Conservation (phyloP, 2,329 filamentous ascomycete species). For the Colletotrichum sp. region DNA sequence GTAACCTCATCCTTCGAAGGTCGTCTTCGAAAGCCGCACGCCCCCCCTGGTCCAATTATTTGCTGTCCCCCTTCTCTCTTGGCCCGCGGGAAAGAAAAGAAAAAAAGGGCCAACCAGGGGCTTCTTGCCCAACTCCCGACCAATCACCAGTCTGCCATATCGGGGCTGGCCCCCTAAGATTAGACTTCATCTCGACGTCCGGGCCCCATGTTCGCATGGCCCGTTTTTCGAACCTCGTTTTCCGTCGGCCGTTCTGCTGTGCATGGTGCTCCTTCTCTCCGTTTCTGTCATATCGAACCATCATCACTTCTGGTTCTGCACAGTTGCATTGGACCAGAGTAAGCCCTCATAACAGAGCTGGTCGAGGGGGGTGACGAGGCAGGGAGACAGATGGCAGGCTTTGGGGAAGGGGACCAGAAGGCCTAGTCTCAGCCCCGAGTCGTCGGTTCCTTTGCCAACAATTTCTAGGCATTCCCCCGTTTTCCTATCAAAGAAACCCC, state of each 20-base stretch:
- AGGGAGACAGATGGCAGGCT: neutral
- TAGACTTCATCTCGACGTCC: slow-evolving; percentile 20
- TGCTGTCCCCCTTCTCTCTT: neutral
- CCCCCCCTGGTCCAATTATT: neutral
- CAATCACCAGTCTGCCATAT: neutral
- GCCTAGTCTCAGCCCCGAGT: slow-evolving; percentile 1
- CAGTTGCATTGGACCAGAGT: neutral
- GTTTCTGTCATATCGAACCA: neutral
- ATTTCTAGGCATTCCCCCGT: slow-evolving; percentile 9
- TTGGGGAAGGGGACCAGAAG: neutral
- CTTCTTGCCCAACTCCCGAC: neutral
- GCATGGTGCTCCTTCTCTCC: neutral
- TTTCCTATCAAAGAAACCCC: neutral
- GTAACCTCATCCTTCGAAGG: neutral
- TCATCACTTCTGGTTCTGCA: neutral
- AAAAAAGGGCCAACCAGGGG: neutral
- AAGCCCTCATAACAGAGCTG: neutral
- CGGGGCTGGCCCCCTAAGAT: neutral
- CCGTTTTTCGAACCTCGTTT: slow-evolving; percentile 8
- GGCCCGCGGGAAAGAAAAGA: neutral
- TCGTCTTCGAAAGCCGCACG: neutral
- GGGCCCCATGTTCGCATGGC: slow-evolving; percentile 6
- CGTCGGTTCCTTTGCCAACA: slow-evolving; percentile 8
- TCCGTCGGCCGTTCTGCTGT: neutral
- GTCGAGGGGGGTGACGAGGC: neutral